Evolutionary conservation across 257 asterid genomes (phyloP).

Genomic region (Solanum sitiens): DNA sequence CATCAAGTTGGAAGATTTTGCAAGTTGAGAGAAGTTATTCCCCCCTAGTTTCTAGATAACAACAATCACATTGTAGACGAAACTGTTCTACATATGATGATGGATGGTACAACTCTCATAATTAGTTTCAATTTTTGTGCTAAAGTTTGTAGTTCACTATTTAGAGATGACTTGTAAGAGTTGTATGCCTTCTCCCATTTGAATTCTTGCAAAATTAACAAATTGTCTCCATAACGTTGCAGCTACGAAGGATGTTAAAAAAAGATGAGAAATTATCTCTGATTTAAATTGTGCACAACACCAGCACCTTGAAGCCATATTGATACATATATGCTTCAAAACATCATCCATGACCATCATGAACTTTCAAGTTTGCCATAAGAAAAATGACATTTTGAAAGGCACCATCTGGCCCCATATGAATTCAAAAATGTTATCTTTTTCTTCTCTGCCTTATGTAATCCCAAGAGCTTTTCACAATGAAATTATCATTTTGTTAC

Average conservation of each 20-base stretch:
- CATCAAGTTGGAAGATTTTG: neutral
- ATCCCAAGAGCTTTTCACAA: too few relatives aligned
- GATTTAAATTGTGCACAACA: neutral
- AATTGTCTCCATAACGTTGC: neutral
- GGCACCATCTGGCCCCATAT: too few relatives aligned
- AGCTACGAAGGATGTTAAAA: neutral
- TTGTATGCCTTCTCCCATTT: neutral
- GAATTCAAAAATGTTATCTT: too few relatives aligned
- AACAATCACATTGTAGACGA: neutral
- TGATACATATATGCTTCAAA: neutral
- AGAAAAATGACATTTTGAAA: too few relatives aligned
- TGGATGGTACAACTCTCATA: neutral
- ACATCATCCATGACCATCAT: neutral
- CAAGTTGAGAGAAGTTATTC: too few relatives aligned
- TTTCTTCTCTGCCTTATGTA: too few relatives aligned
- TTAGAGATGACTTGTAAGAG: neutral
- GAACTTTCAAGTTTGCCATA: neutral
- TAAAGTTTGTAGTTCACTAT: neutral
- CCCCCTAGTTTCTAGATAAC: too few relatives aligned
- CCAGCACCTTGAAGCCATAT: neutral
- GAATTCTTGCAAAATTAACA: too few relatives aligned
- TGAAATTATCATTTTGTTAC: too few relatives aligned
- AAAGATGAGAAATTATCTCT: neutral
- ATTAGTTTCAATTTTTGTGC: neutral
- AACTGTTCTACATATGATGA: too few relatives aligned